Evolutionary conservation across 2,329 filamentous ascomycete species (phyloP), one percentile per base, ranked within the genome.

Genomic region (Lachnellula suecica): DNA sequence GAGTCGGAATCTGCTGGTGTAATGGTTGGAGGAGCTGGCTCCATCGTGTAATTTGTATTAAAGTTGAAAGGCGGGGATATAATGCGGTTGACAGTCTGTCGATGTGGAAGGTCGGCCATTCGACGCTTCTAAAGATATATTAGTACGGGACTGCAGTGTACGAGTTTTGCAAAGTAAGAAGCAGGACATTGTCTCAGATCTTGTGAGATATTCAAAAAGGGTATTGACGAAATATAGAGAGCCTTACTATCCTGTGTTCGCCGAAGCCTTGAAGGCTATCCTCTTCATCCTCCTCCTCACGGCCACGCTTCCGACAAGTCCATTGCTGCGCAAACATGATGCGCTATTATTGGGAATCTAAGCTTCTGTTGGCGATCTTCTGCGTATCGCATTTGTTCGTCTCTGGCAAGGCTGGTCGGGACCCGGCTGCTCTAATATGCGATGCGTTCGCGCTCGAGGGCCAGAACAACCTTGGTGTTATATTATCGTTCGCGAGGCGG

Each of bases 1-100:
- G 55, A 59, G 41, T 68, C 63, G 2, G 64, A 68, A 46, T 63
- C 63, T 20, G 57, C 58, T 23, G 66, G 66, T 22, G 65, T 65
- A 35, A 66, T 67, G 6, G 61, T 64, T n/a, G 64, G 63, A 46
- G 63, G 62, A 24, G 59, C 50, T 31, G 61, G 60, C 11, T 59
- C 58, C 2, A 54, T 51, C 9, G 52, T 62, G 34, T 60, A 60
- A 34, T 58, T 54, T n/a, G 52, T 56, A 35, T 46, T 56, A 42
- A 47, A 54, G 22, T 52, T 22, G 45, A 59, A 60, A n/a, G 52
- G 48, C 11, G 59, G 56, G 9, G 63, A 55, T 19, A 38, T 43
- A 42, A 58, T 47, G 20, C 53, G 58, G 40, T 54, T 54, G 4
- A 53, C 25, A 27, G 61, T 62, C 22, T 52, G 48, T 47, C 62